These are phyloP conservation scores for Populus hybrid DNA, from an alignment of 441 rosid genomes.

Conservation along the genomic window DNA sequence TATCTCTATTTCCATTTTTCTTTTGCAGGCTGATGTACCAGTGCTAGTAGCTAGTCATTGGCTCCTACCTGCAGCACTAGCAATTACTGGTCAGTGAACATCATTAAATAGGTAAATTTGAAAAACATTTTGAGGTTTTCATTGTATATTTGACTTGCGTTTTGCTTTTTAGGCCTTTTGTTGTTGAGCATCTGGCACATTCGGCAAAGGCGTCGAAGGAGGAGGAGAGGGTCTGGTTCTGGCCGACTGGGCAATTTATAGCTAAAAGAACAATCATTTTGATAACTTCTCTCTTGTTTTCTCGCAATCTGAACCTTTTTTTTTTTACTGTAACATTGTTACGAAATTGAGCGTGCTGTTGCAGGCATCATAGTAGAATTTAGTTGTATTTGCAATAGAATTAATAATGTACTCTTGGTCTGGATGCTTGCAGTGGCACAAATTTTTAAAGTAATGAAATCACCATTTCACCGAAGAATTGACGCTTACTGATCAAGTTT, in stretches of 20 bases:
- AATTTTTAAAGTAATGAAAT: conserved; percentile 20
- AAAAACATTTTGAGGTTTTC: neutral
- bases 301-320: neutral
- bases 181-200: conserved; percentile 75
- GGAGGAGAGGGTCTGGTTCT: conserved; percentile 63
- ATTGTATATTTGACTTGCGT: conserved; percentile 4
- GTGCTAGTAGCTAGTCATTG: conserved; percentile 66
- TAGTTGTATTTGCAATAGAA: conserved; percentile 22
- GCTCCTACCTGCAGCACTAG: conserved; percentile 73
- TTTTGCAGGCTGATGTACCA: conserved; percentile 73
- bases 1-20: neutral
- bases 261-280: conserved; percentile 11
- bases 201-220: conserved; percentile 64
- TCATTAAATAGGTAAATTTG: neutral
- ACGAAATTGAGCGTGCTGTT: conserved; percentile 10
- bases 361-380: conserved; percentile 15
- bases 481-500: neutral
- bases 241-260: conserved; percentile 46
- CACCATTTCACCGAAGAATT: neutral
- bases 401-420: conserved; percentile 4
- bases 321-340: conserved; percentile 1
- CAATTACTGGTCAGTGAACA: conserved; percentile 53
- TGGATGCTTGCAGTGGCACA: conserved; percentile 27
- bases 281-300: neutral
- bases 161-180: conserved; percentile 45